Conservation (phyloP, 345 rosid genomes). For the Noccaea caerulescens region DNA sequence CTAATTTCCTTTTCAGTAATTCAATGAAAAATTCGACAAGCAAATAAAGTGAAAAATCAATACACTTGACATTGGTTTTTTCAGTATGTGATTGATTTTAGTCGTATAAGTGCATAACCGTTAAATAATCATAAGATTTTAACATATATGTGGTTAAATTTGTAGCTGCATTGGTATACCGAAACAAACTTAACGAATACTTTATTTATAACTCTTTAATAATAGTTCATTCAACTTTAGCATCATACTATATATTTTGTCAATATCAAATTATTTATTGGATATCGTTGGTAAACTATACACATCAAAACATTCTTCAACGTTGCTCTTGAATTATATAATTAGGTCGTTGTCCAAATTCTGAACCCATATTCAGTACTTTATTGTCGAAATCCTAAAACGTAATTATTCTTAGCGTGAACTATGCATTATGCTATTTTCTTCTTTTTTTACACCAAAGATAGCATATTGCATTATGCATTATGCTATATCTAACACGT, state of each 20-base stretch:
- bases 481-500: neutral
- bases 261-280: slow-evolving; percentile 9
- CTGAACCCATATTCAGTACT: neutral
- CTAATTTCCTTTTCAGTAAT: no score
- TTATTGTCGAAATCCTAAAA: neutral
- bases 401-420: slow-evolving; percentile 10
- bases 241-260: neutral
- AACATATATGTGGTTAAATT: no score
- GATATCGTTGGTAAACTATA: slow-evolving; percentile 39
- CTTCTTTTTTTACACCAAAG: no score
- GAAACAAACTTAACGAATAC: neutral
- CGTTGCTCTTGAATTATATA: slow-evolving; percentile 25
- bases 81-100: no score
- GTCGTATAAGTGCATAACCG: no score
- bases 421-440: slow-evolving; percentile 13
- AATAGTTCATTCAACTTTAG: slow-evolving; percentile 2
- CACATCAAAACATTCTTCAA: slow-evolving; percentile 46
- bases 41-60: no score
- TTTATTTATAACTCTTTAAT: slow-evolving; percentile 2
- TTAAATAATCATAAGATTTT: no score
- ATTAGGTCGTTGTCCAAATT: slow-evolving; percentile 44
- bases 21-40: no score
- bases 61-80: no score
- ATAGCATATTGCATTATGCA: no score
- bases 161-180: neutral